Base-by-base conservation (phyloP, 805 yeast genomes). In the Barnettozyma californica region DNA sequence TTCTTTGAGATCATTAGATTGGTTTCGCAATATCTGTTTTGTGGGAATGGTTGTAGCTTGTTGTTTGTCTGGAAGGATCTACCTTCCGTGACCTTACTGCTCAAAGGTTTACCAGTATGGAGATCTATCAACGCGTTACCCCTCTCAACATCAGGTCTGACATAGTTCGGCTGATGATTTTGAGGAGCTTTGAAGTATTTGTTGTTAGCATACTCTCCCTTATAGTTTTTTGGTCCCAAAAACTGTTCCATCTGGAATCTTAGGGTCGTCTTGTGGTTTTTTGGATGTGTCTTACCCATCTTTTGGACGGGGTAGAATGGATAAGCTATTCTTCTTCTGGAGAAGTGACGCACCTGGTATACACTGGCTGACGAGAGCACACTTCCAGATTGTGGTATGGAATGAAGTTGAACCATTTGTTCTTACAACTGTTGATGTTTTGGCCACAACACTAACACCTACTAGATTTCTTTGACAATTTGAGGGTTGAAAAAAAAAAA, bases 191-290 rank as follows among this genome's bases (percentile, higher is more conserved):
- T 74, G 58, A 76, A 81, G 66, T 87, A 85, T 63, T 84, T 87
- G 74, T 89, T 91, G 62, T 80, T 68, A 53, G 75, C 74, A 65
- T 87, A 87, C 55, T 87, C 89, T 18, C 96, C 96, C 65, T 84
- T 83, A 68, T 80, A 80, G 67, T 88, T 89, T 64, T 75, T 79
- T 35, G 92, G 92, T 3, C 97, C 97, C 48, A 90, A 70, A 69
- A 88, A 90, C 54, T 76, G 79, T 55, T 80, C 78, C 77, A 89
- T 71, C 36, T 81, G 80, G 63, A 78, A 74, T 58, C 78, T 78
- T 62, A 84, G 73, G 50, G 76, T 78, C 9, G 86, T 75, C 45
- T 72, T 75, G 52, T 71, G 74, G 43, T 59, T 59, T 51, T 68
- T 66, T 50, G 70, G 71, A 58, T 64, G 70, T 53, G 64, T 65